Percentiles rank a stretch among this genome's conserved stretches.
Evolutionary conservation across 352 stramenopile genomes (phyloP).

Genomic region (Globisporangium viniferum): DNA sequence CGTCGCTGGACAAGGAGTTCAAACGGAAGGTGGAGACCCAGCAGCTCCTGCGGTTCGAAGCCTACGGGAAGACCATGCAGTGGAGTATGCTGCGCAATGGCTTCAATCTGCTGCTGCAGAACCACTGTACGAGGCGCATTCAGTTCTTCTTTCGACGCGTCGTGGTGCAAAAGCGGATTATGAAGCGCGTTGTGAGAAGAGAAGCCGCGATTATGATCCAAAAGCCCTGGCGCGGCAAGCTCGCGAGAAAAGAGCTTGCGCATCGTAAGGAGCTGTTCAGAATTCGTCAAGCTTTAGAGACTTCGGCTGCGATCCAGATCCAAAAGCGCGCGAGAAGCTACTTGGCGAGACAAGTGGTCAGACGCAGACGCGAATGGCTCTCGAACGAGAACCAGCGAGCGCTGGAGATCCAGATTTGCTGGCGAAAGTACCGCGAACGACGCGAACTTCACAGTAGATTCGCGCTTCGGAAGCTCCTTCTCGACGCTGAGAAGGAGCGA

Average conservation of each 20-base stretch:
- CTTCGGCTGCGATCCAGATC: conserved; percentile 24
- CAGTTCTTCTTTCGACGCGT: conserved; percentile 52
- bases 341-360: conserved; percentile 21
- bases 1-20: conserved; percentile 37
- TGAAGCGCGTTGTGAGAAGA: conserved; percentile 15
- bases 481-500: conserved; percentile 29
- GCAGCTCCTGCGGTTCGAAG: conserved; percentile 53
- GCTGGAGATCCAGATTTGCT: conserved; percentile 24
- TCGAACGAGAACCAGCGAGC: conserved; percentile 15
- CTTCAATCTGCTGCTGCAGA: conserved; percentile 52
- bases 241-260: conserved; percentile 24
- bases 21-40: conserved; percentile 39
- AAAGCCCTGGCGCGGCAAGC: conserved; percentile 25
- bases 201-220: conserved; percentile 35
- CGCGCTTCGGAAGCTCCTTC: conserved; percentile 17
- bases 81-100: conserved; percentile 57
- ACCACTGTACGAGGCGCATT: conserved; percentile 38
- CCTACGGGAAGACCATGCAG: conserved; percentile 45
- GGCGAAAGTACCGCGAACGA: conserved; percentile 18
- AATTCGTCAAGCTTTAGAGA: conserved; percentile 17
- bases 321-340: conserved; percentile 24
- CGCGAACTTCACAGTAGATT: conserved; percentile 25
- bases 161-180: conserved; percentile 27
- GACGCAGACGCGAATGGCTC: conserved; percentile 18
- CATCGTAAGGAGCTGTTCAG: conserved; percentile 9